A percentile compares a stretch with the other conserved stretches of the same genome.
Evolutionary conservation across 768 basidiomycete species (phyloP).

Genomic region (Russula griseocarnosa): DNA sequence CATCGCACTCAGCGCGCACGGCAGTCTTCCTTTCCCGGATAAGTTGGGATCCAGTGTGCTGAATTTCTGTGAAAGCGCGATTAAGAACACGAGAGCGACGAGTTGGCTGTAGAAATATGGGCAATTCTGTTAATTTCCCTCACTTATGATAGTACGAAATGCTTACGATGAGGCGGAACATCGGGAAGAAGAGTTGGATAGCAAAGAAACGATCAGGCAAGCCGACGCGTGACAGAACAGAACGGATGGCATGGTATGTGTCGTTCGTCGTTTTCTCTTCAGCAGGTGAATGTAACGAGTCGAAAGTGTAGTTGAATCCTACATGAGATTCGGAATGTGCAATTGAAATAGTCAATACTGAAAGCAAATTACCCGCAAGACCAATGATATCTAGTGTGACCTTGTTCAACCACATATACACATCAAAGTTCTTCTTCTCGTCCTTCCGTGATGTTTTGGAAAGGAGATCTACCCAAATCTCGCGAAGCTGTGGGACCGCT

Average conservation of each 20-base stretch:
- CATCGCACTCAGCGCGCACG: constrained; percentile 24
- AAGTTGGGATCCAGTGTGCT: constrained; percentile 48
- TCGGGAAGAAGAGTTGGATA: constrained; percentile 38
- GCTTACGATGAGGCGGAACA: constrained; percentile 41
- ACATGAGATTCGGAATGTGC: background rate
- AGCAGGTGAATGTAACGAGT: constrained; percentile 31
- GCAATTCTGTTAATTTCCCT: background rate
- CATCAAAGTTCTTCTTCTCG: constrained; percentile 23
- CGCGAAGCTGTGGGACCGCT: constrained; percentile 30
- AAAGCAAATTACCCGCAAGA: constrained; percentile 24
- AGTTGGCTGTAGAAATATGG: constrained; percentile 30
- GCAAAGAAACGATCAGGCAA: constrained; percentile 32
- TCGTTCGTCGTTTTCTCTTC: constrained; percentile 31
- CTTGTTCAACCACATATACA: constrained; percentile 27
- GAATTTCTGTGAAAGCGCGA: constrained; percentile 42
- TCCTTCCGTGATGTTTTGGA: constrained; percentile 18
- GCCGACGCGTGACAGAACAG: constrained; percentile 30
- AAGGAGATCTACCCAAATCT: constrained; percentile 31
- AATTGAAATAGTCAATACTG: background rate
- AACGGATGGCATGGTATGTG: constrained; percentile 36
- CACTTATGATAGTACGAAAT: background rate
- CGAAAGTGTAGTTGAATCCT: constrained; percentile 42
- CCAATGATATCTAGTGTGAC: constrained; percentile 32
- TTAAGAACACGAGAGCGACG: constrained; percentile 24
- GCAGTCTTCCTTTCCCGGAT: constrained; percentile 48